A percentile compares a stretch with the other conserved stretches of the same genome.
phyloP scores from a whole-genome alignment of 306 rosid genomes.

The Pyrus pyrifolia region DNA sequence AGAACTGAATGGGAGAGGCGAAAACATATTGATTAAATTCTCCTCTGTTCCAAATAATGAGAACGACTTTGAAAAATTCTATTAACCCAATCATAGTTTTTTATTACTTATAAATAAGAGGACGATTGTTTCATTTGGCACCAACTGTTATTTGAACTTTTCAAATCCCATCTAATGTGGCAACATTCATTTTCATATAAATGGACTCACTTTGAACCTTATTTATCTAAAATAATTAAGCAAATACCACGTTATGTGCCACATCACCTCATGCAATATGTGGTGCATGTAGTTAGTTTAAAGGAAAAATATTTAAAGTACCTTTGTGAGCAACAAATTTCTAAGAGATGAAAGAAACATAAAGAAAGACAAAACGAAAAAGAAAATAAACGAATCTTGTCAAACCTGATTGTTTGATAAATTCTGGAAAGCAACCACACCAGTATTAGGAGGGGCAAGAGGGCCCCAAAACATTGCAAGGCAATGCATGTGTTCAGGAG shows the following conservation, averaged over 20 bases:
- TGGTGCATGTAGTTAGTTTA: background rate
- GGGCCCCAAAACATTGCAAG: constrained; percentile 96
- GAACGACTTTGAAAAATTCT: background rate
- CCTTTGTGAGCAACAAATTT: background rate
- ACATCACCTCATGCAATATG: background rate
- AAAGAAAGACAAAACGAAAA: background rate
- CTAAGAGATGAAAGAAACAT: background rate
- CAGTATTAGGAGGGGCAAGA: constrained; percentile 86
- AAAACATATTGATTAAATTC: background rate
- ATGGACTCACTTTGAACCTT: background rate
- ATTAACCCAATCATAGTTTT: too few species aligned
- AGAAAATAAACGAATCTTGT: background rate
- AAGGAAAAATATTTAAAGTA: background rate
- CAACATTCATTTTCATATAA: background rate
- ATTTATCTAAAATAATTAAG: too few species aligned
- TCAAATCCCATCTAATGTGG: background rate
- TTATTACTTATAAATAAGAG: too few species aligned
- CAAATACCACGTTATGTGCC: background rate
- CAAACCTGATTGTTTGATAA: constrained; percentile 74
- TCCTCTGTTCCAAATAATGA: background rate
- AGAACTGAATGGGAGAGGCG: background rate
- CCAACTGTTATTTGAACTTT: too few species aligned
- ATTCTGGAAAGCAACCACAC: constrained; percentile 81
- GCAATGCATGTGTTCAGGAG: constrained; percentile 95
- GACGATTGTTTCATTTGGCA: too few species aligned